Percentiles rank a stretch among this genome's conserved stretches.
phyloP scores from a whole-genome alignment of 1,284 basidiomycete genomes.

The Leccinum solheimii region DNA sequence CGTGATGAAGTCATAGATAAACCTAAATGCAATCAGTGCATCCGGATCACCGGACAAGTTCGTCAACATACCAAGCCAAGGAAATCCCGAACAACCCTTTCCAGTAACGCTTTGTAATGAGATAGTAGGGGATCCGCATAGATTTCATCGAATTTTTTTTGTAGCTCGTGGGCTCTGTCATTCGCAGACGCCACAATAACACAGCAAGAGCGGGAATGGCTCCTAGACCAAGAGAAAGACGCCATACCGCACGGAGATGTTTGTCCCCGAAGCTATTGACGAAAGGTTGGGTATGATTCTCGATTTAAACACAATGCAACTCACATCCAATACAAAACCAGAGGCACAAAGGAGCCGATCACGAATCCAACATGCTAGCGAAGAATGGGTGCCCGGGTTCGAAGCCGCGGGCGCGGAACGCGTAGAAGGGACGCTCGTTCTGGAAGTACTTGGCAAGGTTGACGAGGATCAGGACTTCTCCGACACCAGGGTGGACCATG shows the following conservation, averaged over 20 bases:
- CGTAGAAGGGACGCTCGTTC: too few relatives aligned
- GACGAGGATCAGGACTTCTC: too few relatives aligned
- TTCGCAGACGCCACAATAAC: conserved; percentile 83
- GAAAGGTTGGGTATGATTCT: not conserved
- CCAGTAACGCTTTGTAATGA: conserved; percentile 85
- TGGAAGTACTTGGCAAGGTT: too few relatives aligned
- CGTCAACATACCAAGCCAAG: conserved; percentile 59
- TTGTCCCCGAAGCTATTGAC: conserved; percentile 65
- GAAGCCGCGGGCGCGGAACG: too few relatives aligned
- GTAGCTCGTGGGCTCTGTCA: conserved; percentile 78
- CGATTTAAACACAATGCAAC: conserved; percentile 25
- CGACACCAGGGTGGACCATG: too few relatives aligned
- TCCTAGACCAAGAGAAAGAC: conserved; percentile 87
- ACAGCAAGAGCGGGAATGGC: conserved; percentile 79
- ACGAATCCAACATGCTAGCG: conserved; percentile 66
- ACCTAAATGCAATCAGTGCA: conserved; percentile 45
- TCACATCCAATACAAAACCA: conserved; percentile 85
- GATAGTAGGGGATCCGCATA: conserved; percentile 71
- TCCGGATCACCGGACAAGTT: not conserved
- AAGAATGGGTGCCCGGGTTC: too few relatives aligned
- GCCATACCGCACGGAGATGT: conserved; percentile 86
- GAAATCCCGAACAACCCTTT: conserved; percentile 66
- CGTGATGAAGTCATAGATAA: conserved; percentile 83
- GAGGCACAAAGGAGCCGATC: conserved; percentile 78
- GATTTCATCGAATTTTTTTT: conserved; percentile 76